Percentiles rank a stretch among this genome's conserved stretches.
Conservation (phyloP, 768 basidiomycete genomes). For the Chlorophyllum brunneum region DNA sequence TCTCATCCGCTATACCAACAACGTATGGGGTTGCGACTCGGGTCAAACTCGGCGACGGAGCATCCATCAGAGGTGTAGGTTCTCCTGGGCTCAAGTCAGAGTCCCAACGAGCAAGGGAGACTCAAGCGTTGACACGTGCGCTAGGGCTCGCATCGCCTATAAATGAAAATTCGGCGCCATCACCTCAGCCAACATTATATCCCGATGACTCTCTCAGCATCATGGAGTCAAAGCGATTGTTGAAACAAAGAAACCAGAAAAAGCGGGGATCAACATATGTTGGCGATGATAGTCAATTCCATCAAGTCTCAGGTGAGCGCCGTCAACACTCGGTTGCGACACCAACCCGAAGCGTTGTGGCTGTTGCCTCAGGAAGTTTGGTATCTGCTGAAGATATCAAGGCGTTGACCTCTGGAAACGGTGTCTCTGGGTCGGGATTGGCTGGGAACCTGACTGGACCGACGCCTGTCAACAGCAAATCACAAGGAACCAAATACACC, state of each 20-base stretch:
- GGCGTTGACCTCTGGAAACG: neutral
- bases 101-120: conserved; percentile 32
- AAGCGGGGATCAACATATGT: neutral
- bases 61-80: conserved; percentile 19
- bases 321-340: conserved; percentile 10
- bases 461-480: neutral
- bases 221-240: conserved; percentile 27
- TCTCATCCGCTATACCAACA: conserved; percentile 38
- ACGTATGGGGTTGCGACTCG: conserved; percentile 33
- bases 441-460: neutral
- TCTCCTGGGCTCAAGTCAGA: conserved; percentile 40
- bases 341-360: conserved; percentile 5
- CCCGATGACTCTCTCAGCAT: conserved; percentile 73
- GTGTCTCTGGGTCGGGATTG: neutral
- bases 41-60: conserved; percentile 25
- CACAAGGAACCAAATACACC: neutral
- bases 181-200: conserved; percentile 61
- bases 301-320: conserved; percentile 3
- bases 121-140: conserved; percentile 29
- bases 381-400: conserved; percentile 5
- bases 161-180: conserved; percentile 31
- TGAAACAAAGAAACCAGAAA: conserved; percentile 16
- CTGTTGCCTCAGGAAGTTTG: conserved; percentile 5
- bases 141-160: conserved; percentile 37
- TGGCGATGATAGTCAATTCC: conserved; percentile 3